These are phyloP conservation scores for Alternaria infectoria DNA, from an alignment of 2,329 filamentous ascomycete species.

Conservation along the genomic window DNA sequence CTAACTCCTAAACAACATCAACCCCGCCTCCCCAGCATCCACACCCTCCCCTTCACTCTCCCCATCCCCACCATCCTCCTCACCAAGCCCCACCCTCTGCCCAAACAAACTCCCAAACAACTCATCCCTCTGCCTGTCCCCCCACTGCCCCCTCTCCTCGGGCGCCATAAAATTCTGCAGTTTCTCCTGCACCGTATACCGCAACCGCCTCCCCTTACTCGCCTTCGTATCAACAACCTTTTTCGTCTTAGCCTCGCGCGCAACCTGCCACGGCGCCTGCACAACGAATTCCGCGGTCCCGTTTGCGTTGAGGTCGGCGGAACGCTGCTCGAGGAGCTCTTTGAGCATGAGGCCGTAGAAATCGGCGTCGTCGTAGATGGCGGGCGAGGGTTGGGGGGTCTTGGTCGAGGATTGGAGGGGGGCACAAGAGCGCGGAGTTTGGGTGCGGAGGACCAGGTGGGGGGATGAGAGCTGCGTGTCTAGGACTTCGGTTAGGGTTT, in stretches of 20 bases:
- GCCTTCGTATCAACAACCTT: conserved; percentile 90
- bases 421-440: conserved; percentile 76
- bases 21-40: conserved; percentile 45
- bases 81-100: conserved; percentile 51
- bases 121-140: conserved; percentile 75
- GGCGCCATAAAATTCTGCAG: conserved; percentile 97
- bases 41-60: conserved; percentile 44
- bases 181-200: conserved; percentile 96
- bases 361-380: conserved; percentile 89
- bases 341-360: conserved; percentile 95
- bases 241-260: conserved; percentile 81
- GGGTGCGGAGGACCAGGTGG: conserved; percentile 72
- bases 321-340: conserved; percentile 89
- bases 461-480: conserved; percentile 72
- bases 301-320: conserved; percentile 62
- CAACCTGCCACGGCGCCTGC: conserved; percentile 64
- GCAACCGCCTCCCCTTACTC: conserved; percentile 91
- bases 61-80: conserved; percentile 48
- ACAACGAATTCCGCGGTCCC: conserved; percentile 57
- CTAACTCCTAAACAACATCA: conserved; percentile 49
- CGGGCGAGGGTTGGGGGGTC: conserved; percentile 31
- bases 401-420: conserved; percentile 65
- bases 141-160: conserved; percentile 82
- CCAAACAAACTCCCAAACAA: conserved; percentile 60
- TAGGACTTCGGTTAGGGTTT: conserved; percentile 71